Base-by-base conservation (phyloP, 2,329 filamentous ascomycete species). In the Claviceps arundinis region DNA sequence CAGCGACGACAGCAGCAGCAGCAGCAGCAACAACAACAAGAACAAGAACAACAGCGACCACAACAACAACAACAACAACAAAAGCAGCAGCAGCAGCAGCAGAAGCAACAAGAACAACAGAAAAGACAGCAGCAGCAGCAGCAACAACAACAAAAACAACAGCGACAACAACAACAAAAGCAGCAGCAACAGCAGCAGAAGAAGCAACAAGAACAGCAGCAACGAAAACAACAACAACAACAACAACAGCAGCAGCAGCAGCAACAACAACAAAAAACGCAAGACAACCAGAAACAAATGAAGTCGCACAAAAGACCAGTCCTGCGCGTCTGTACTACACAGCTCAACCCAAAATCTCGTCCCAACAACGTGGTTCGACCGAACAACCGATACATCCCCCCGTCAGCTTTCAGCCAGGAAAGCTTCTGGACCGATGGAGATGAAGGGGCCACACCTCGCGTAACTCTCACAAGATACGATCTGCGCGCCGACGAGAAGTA, bases 391-490 rank as follows among this genome's bases (percentile, higher is more conserved):
- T 26, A 41, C 2, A 43, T 50, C 3, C 48, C 51, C 2, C 30
- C 13, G 5, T 43, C 34, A 37, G 47, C 48, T 1, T 50, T 46
- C 17, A 37, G 22, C 2, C 24, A 44, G 5, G 52, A 53, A 26
- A 53, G 48, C 19, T 53, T 53, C 30, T 53, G 52, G 52, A 40
- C 26, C 19, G 42, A 37, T 8, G 42, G 22, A 14, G 52, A 53
- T 26, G 52, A 50, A 14, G 11, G 14, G 2, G 43, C 14, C 34
- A 53, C 52, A 5, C 52, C 52, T 16, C 52, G 52, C 5, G 47
- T 53, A 6, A 53, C 52, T 26, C 52, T 53, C 8, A 53, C 52
- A 43, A 42, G 52, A 22, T 53, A 53, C 14, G 52, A 53, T 41
- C 48, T 53, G 2, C 52, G 52, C 5, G 42, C 48, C 9, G 48